A percentile compares a stretch with the other conserved stretches of the same genome.
phyloP scores from a whole-genome alignment of 495 filamentous ascomycete genomes.

The Talaromyces liani region DNA sequence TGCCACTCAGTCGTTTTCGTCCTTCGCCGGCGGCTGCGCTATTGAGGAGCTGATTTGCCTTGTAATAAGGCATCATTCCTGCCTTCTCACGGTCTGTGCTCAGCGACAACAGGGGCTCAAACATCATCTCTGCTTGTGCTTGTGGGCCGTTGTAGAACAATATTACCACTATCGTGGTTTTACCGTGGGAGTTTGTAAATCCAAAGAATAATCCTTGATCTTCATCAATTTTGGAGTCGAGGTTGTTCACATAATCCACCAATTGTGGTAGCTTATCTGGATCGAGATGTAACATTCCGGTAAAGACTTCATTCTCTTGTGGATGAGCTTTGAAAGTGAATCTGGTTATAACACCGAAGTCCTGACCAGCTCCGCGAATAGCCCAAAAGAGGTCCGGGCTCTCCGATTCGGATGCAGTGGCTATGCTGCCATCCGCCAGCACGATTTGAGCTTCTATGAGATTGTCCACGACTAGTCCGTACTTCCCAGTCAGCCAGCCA shows the following conservation, averaged over 20 bases:
- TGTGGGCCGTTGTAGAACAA: slow-evolving; percentile 46
- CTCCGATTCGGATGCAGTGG: slow-evolving; percentile 29
- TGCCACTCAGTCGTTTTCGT: slow-evolving; percentile 11
- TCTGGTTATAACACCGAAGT: slow-evolving; percentile 39
- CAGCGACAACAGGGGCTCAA: slow-evolving; percentile 27
- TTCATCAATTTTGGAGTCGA: slow-evolving; percentile 24
- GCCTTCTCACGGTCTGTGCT: slow-evolving; percentile 29
- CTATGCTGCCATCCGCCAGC: slow-evolving; percentile 39
- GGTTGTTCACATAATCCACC: slow-evolving; percentile 31
- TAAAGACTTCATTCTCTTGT: slow-evolving; percentile 36
- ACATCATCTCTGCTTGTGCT: slow-evolving; percentile 31
- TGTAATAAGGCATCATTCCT: slow-evolving; percentile 32
- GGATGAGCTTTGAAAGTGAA: slow-evolving; percentile 41
- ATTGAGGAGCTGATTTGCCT: slow-evolving; percentile 29
- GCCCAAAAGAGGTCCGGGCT: slow-evolving; percentile 40
- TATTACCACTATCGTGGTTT: slow-evolving; percentile 30
- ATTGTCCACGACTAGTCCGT: slow-evolving; percentile 48
- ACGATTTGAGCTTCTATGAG: slow-evolving; percentile 42
- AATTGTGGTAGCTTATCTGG: slow-evolving; percentile 31
- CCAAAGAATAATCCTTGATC: slow-evolving; percentile 33
- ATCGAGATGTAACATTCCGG: slow-evolving; percentile 37
- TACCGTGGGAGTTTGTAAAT: slow-evolving; percentile 24
- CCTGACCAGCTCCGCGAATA: slow-evolving; percentile 38
- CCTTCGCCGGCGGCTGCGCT: not conserved
- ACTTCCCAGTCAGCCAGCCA: slow-evolving; percentile 40